Evolutionary conservation across 129 eudicot species (phyloP), one percentile per base, ranked within the genome.

Genomic region (Centella asiatica): DNA sequence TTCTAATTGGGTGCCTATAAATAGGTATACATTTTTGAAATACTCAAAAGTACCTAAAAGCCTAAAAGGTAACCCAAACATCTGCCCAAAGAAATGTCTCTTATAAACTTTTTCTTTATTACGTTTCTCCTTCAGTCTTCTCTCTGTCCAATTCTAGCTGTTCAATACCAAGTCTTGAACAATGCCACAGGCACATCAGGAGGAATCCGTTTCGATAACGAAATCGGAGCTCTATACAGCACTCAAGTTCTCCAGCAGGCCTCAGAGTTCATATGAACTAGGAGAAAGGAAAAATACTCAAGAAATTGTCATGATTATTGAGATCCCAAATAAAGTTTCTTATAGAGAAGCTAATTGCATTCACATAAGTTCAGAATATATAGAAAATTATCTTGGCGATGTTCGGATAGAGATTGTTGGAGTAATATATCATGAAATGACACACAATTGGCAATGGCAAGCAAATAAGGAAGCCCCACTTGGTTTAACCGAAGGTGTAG

Each of bases 201-300:
- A 1, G 95, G 97, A 0, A 44, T 46, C 44, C 68, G 64, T 4
- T 89, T 82, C 77, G 62, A 24, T n/a, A 53, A 60, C 25, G 73
- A 80, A 31, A 75, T 85, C 33, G 95, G 95, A 1, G 36, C 2
- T 11, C 61, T 51, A n/a, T 80, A 73, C 76, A 68, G 74, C 62
- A 25, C 1, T 1, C 74, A 72, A 24, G 73, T 74, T 3, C 31
- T 83, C 18, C 0, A 18, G 28, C 36, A 72, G 4, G 78, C 88
- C 56, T 71, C 87, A 7, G 18, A 40, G 45, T 90, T 86, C 69
- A 83, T 90, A 19, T 83, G 85, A 87, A 45, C 54, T 75, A 83
- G 33, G 83, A 85, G 50, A 76, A 40, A 45, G 81, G 9, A 89
- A 85, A 44, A 64, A 53, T 45, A 76, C 75, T 1, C 67, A 65